Conservation (phyloP, 768 basidiomycete genomes). For the Floccularia luteovirens region DNA sequence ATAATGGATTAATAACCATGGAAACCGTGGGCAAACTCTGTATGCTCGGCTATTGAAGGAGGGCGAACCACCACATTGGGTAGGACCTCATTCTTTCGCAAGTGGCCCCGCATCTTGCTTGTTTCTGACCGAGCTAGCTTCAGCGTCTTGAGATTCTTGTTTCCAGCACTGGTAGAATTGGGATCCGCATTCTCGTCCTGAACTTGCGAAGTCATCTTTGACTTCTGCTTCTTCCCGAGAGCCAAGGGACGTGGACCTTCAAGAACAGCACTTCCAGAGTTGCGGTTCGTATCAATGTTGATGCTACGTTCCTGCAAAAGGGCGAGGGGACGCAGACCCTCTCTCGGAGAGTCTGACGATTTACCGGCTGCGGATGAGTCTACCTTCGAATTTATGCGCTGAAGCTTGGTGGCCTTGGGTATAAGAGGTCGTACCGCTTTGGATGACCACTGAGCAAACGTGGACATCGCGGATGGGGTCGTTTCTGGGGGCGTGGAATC, state of each 20-base stretch:
- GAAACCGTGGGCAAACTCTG: conserved; percentile 36
- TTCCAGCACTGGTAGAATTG: conserved; percentile 20
- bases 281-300: conserved; percentile 20
- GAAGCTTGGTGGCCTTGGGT: conserved; percentile 40
- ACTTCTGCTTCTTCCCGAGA: conserved; percentile 48
- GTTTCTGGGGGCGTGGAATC: conserved; percentile 13
- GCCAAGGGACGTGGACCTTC: conserved; percentile 45
- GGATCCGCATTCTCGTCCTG: conserved; percentile 33
- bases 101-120: conserved; percentile 47
- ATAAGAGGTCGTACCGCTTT: conserved; percentile 45
- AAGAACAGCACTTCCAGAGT: conserved; percentile 10
- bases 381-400: conserved; percentile 30
- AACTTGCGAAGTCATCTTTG: conserved; percentile 17
- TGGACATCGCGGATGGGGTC: conserved; percentile 24
- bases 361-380: conserved; percentile 15
- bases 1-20: conserved; percentile 23
- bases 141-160: conserved; percentile 50
- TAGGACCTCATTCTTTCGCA: conserved; percentile 47
- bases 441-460: conserved; percentile 40
- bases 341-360: conserved; percentile 31
- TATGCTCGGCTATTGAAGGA: conserved; percentile 42
- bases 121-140: conserved; percentile 58
- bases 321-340: conserved; percentile 52
- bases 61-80: conserved; percentile 58
- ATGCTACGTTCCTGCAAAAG: conserved; percentile 54